Base-by-base conservation (phyloP, 108 stramenopile species). In the Fragilaria radians region DNA sequence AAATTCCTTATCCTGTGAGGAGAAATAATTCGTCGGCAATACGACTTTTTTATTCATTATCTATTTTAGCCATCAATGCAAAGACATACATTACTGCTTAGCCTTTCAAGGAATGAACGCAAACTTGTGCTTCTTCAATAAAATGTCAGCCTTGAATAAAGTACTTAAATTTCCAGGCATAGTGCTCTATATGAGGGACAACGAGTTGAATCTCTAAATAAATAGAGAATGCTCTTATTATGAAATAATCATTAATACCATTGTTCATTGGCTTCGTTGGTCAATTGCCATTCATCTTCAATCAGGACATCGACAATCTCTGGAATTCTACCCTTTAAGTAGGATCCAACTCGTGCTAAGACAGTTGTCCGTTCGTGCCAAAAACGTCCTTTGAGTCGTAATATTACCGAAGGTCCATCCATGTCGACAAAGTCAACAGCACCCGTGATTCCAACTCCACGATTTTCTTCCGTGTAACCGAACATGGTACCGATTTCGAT, bases 401-500 rank as follows among this genome's bases (percentile, higher is more conserved):
- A 29, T 28, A 92, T 70, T 14, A 88, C 88, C 32, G 66, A 80
- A 2, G 95, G 95, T 5, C 95, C 95, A 46, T 96, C 94, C 53
- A 95, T 61, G 49, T 89, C 92, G 5, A 95, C 94, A 63, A 82
- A 93, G 56, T 96, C 94, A 18, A 95, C 92, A n/a, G 85, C 86
- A 31, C 95, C 95, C 2, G 95, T 96, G 51, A 96, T 96, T 2
- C 95, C 95, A 1, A 96, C 95, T 5, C 87, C 88, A 24, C 89
- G 64, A 64, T 94, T 96, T 64, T 96, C 95, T 28, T 84, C 88
- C 34, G 67, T 75, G 67, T 96, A 95, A 0, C 95, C 95, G 71
- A 96, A 96, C 65, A 96, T 56, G 7, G 95, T 93, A 11, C 89
- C 89, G 18, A 91, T 80, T 57, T 91, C 89, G 52, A 72, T 58